phyloP scores from a whole-genome alignment of 345 rosid species.

The Ceriops tagal region DNA sequence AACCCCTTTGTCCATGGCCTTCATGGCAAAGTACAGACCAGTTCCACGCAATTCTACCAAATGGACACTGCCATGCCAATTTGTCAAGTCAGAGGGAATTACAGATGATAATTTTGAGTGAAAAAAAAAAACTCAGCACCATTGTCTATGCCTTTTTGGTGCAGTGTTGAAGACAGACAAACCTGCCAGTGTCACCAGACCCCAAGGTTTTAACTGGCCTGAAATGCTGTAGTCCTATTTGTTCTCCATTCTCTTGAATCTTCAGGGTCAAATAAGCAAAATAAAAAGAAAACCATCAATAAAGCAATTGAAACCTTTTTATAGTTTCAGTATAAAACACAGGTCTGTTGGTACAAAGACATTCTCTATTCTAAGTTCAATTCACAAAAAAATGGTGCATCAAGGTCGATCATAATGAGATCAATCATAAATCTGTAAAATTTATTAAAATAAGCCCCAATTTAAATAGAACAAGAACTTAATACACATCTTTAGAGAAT shows the following conservation, averaged over 20 bases:
- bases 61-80: conserved; percentile 60
- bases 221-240: conserved; percentile 72
- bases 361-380: background rate
- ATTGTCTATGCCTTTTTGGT: no score
- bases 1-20: conserved; percentile 85
- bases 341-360: background rate
- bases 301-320: background rate
- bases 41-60: conserved; percentile 85
- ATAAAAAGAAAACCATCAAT: background rate
- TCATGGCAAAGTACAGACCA: conserved; percentile 73
- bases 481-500: background rate
- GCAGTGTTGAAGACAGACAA: background rate
- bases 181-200: conserved; percentile 99
- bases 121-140: no score
- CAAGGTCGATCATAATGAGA: background rate
- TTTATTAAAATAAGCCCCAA: background rate
- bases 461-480: no score
- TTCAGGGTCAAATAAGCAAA: conserved; percentile 19
- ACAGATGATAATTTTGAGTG: background rate
- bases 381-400: background rate
- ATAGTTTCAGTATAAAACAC: background rate
- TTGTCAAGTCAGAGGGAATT: conserved; percentile 1
- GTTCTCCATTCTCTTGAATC: conserved; percentile 65
- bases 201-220: conserved; percentile 85
- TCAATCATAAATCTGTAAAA: background rate